These are phyloP conservation scores for Pichia nanzhaoensis DNA, from an alignment of 805 yeast genomes.

Conservation along the genomic window DNA sequence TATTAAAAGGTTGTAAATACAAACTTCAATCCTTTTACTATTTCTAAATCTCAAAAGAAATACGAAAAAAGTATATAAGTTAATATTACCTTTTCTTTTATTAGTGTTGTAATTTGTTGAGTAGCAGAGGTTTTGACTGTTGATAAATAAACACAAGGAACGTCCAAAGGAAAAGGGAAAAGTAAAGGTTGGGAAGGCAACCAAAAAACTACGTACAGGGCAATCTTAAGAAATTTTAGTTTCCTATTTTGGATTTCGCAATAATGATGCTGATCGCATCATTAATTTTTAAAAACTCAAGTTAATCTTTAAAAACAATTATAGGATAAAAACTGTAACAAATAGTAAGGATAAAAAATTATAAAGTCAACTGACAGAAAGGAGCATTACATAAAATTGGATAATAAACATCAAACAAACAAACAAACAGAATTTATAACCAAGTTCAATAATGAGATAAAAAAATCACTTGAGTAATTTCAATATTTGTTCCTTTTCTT, in stretches of 20 bases:
- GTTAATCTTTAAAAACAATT: background rate
- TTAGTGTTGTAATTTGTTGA: background rate
- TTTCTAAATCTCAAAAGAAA: too few species aligned
- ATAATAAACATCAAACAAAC: conserved; percentile 5
- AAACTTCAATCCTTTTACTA: too few species aligned
- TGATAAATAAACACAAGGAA: too few species aligned
- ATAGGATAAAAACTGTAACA: background rate
- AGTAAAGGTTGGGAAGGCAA: too few species aligned
- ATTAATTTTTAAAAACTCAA: too few species aligned
- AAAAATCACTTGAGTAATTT: conserved; percentile 22
- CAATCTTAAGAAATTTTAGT: too few species aligned
- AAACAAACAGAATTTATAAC: conserved; percentile 12
- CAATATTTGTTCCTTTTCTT: conserved; percentile 43
- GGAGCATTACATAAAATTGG: background rate
- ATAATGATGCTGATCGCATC: too few species aligned
- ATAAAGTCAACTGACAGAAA: background rate
- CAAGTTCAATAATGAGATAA: background rate
- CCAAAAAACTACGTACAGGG: too few species aligned
- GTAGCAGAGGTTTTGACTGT: too few species aligned
- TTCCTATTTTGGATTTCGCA: too few species aligned
- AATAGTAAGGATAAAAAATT: background rate
- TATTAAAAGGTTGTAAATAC: too few species aligned
- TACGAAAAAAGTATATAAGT: background rate
- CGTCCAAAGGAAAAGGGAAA: too few species aligned
- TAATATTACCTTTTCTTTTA: background rate